Percentiles rank a stretch among this genome's conserved stretches.
Conservation (phyloP, 768 basidiomycete species). For the Pisolithus sp. region DNA sequence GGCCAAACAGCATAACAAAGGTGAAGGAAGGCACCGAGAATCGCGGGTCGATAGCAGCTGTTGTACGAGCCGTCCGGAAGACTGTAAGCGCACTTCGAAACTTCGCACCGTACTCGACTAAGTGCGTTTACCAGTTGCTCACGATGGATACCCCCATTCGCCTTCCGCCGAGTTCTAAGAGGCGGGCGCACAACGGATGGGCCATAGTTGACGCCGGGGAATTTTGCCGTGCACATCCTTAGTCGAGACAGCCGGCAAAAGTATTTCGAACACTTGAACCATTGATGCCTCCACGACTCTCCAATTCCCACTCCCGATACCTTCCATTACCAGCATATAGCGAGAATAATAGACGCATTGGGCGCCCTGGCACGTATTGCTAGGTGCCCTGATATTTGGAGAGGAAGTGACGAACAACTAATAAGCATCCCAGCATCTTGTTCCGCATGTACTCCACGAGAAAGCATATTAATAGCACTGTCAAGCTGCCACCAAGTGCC, state of each 20-base stretch:
- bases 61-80: slow-evolving; percentile 65
- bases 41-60: slow-evolving; percentile 69
- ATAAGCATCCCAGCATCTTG: too few relatives aligned
- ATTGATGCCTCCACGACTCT: slow-evolving; percentile 19
- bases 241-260: slow-evolving; percentile 59
- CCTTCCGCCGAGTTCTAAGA: slow-evolving; percentile 59
- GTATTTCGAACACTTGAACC: slow-evolving; percentile 44
- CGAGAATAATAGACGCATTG: too few relatives aligned
- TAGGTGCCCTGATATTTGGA: too few relatives aligned
- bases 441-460: too few relatives aligned
- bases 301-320: too few relatives aligned
- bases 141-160: slow-evolving; percentile 49
- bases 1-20: slow-evolving; percentile 27
- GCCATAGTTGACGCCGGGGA: slow-evolving; percentile 77
- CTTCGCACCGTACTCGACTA: slow-evolving; percentile 2
- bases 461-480: too few relatives aligned
- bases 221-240: slow-evolving; percentile 74
- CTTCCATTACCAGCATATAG: too few relatives aligned
- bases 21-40: slow-evolving; percentile 84
- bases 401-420: too few relatives aligned
- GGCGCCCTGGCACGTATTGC: too few relatives aligned
- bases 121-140: slow-evolving; percentile 40
- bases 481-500: too few relatives aligned
- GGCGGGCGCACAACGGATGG: slow-evolving; percentile 65
- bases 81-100: slow-evolving; percentile 40